Evolutionary conservation across 352 stramenopile species (phyloP).

Genomic region (Achlya hypogyna): DNA sequence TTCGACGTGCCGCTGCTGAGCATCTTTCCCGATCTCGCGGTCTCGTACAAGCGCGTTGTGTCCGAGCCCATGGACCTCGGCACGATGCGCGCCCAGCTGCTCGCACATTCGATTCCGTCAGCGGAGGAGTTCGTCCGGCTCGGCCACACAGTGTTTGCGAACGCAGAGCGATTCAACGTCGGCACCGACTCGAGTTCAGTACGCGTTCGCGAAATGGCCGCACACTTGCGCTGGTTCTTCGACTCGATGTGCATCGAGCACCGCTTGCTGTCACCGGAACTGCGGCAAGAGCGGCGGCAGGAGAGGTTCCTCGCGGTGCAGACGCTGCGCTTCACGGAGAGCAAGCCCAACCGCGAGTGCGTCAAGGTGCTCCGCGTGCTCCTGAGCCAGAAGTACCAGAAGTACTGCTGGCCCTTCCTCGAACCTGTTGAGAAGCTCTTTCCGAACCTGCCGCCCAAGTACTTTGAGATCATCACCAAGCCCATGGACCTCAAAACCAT

Average conservation of each 20-base stretch:
- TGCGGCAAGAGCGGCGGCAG: constrained; percentile 41
- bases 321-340: constrained; percentile 27
- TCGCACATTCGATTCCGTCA: constrained; percentile 34
- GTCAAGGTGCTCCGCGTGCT: constrained; percentile 66
- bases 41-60: constrained; percentile 58
- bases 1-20: constrained; percentile 69
- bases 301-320: constrained; percentile 17
- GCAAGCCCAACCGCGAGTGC: constrained; percentile 69
- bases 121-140: constrained; percentile 58
- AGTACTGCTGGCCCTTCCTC: constrained; percentile 80
- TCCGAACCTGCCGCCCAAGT: constrained; percentile 53
- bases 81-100: constrained; percentile 56
- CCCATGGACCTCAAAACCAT: constrained; percentile 78
- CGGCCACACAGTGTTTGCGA: constrained; percentile 67
- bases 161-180: constrained; percentile 76
- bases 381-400: constrained; percentile 82
- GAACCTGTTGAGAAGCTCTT: constrained; percentile 71
- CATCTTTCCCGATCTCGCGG: constrained; percentile 59
- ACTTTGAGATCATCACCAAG: constrained; percentile 74
- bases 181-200: constrained; percentile 54
- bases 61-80: constrained; percentile 71
- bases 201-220: constrained; percentile 75
- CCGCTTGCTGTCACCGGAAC: constrained; percentile 24
- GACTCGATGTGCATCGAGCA: constrained; percentile 67
- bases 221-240: constrained; percentile 76